phyloP scores from a whole-genome alignment of 169 alveolate species.

The Amoebophrya sp. region DNA sequence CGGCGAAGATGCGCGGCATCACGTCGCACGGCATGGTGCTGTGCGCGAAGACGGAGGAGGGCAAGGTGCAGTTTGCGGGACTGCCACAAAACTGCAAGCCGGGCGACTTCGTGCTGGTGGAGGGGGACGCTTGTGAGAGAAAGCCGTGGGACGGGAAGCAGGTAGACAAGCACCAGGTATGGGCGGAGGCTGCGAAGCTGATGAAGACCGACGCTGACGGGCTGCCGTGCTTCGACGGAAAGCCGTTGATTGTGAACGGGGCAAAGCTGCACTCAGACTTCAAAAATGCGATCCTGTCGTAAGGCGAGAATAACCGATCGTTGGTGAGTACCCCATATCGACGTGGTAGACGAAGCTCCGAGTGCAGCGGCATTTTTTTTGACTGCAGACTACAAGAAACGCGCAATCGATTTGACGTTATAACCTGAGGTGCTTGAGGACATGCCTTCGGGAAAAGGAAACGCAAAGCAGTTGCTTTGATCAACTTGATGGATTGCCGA shows the following conservation, averaged over 20 bases:
- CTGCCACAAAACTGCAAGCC: background rate
- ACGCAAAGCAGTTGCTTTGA: too few species aligned
- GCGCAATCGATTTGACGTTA: too few species aligned
- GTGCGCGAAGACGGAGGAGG: slow-evolving; percentile 9
- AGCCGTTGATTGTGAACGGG: background rate
- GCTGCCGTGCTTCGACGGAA: background rate
- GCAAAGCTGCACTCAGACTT: background rate
- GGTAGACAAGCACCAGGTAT: background rate
- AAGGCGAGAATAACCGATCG: too few species aligned
- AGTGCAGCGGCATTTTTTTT: too few species aligned
- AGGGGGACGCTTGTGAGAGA: background rate
- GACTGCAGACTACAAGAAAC: too few species aligned
- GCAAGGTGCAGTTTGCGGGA: background rate
- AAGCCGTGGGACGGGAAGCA: background rate
- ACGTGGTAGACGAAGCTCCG: too few species aligned
- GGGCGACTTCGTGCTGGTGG: background rate
- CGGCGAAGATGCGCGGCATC: slow-evolving; percentile 15
- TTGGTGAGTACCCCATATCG: too few species aligned
- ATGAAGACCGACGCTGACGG: background rate
- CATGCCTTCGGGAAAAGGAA: too few species aligned
- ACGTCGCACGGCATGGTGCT: slow-evolving; percentile 20
- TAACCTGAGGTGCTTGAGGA: too few species aligned
- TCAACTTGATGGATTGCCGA: too few species aligned
- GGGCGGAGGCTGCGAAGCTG: background rate
- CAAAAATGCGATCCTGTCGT: background rate